Conservation (phyloP, 208 protist genomes). For the Crithidia sp. region DNA sequence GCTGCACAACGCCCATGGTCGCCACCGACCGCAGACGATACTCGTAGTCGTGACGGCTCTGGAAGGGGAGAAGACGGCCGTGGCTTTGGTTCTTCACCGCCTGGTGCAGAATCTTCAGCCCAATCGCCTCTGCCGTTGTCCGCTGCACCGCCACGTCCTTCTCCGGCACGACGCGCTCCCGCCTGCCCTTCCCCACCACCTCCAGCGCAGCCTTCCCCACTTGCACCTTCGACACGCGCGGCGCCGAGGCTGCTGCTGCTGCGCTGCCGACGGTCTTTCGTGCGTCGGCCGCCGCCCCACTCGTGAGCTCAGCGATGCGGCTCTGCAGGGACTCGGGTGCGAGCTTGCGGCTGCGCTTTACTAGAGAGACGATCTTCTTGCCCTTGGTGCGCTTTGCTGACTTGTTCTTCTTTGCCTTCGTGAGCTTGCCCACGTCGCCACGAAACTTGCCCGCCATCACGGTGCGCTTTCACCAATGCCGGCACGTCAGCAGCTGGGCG, state of each 20-base stretch:
- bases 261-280: not conserved
- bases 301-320: conserved; percentile 73
- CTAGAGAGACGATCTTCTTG: conserved; percentile 60
- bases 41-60: conserved; percentile 89
- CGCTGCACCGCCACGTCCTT: conserved; percentile 44
- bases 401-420: conserved; percentile 66
- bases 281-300: conserved; percentile 1
- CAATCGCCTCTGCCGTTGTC: conserved; percentile 62
- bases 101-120: conserved; percentile 72
- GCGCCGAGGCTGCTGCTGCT: not conserved
- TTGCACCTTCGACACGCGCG: conserved; percentile 34
- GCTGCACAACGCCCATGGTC: conserved; percentile 83
- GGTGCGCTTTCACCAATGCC: not conserved
- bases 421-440: conserved; percentile 72
- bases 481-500: too few relatives aligned
- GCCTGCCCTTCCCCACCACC: conserved; percentile 51
- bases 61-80: conserved; percentile 75
- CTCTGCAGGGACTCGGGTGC: conserved; percentile 51
- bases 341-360: conserved; percentile 81
- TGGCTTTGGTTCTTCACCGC: conserved; percentile 82
- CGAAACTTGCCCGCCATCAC: conserved; percentile 84
- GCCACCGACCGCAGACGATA: conserved; percentile 83
- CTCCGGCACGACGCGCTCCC: conserved; percentile 41
- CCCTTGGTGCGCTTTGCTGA: conserved; percentile 48
- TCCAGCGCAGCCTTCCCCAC: conserved; percentile 70